Base-by-base conservation (phyloP, 2,329 filamentous ascomycete genomes). In the Daldinia eschscholtzii region DNA sequence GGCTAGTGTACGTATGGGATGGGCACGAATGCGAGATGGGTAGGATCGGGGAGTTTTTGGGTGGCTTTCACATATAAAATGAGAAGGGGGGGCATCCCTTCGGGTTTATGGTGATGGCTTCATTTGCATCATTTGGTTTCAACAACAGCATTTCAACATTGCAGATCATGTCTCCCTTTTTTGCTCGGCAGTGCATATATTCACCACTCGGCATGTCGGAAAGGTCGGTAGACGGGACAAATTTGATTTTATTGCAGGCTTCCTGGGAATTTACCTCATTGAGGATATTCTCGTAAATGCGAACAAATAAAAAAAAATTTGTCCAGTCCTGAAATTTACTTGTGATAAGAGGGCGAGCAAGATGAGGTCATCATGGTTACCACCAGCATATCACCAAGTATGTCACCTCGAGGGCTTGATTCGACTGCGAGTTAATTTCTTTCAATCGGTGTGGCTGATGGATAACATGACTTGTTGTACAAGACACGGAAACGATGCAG, bases 91-190 rank as follows among this genome's bases (percentile, higher is more conserved):
- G 61, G 46, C 15, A 62, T 28, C 62, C 35, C 50, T 41, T 35
- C 20, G 35, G 57, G 42, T 52, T 52, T 57, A 28, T 39, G 41
- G 68, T 67, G 70, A 70, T 72, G 65, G 70, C 68, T 59, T 72
- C 70, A 67, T 65, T 67, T 60, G 64, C 62, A 65, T 68, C 65
- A 56, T 68, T 62, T 57, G 65, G 68, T 68, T 71, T 71, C 67
- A 70, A 67, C 64, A 72, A 70, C 58, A 64, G 33, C 57, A 67
- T 56, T 65, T 71, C 57, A 62, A 67, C 64, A 67, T 64, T 66
- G 68, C 59, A 65, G 66, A 65, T 67, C 64, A 30, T 37, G 57
- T 62, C 52, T 56, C 30, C 53, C 13, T 61, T 9, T 35, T 64
- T 60, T 20, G 28, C 58, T 62, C 56, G 52, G 48, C 53, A 60